Conservation (phyloP, 2,329 filamentous ascomycete genomes). For the Pseudocercospora fuligena region DNA sequence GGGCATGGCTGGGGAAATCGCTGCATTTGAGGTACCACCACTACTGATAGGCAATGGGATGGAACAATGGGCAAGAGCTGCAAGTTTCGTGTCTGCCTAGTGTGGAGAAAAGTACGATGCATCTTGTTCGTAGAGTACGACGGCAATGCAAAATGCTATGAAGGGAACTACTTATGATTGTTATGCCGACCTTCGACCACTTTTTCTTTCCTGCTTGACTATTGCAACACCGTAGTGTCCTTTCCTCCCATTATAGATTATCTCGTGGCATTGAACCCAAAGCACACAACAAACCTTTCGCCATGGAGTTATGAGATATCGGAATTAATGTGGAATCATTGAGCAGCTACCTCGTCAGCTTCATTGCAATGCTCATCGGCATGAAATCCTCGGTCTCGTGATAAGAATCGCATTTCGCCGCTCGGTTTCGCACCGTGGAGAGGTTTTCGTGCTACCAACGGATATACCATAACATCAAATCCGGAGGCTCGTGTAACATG, state of each 20-base stretch:
- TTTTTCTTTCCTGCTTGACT: background rate
- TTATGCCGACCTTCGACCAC: background rate
- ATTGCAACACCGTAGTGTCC: too few species aligned
- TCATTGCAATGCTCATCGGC: too few species aligned
- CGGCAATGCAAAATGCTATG: slow-evolving; percentile 22
- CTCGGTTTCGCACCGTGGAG: background rate
- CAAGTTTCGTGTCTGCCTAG: slow-evolving; percentile 19
- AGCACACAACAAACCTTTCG: too few species aligned
- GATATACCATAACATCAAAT: background rate
- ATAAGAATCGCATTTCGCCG: background rate
- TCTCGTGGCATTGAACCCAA: too few species aligned
- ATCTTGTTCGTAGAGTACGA: slow-evolving; percentile 22
- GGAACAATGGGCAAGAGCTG: slow-evolving; percentile 25
- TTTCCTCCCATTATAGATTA: too few species aligned
- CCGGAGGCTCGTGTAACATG: background rate
- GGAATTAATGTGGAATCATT: too few species aligned
- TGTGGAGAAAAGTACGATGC: slow-evolving; percentile 17
- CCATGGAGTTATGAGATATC: too few species aligned
- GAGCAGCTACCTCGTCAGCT: too few species aligned
- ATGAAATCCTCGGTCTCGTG: too few species aligned
- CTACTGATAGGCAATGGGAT: slow-evolving; percentile 6
- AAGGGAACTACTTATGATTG: slow-evolving; percentile 17
- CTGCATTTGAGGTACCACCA: slow-evolving; percentile 22
- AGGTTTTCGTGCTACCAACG: background rate
- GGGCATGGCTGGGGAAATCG: slow-evolving; percentile 30